These are phyloP conservation scores for Tirmania nivea DNA, from an alignment of 495 filamentous ascomycete species.

Conservation along the genomic window DNA sequence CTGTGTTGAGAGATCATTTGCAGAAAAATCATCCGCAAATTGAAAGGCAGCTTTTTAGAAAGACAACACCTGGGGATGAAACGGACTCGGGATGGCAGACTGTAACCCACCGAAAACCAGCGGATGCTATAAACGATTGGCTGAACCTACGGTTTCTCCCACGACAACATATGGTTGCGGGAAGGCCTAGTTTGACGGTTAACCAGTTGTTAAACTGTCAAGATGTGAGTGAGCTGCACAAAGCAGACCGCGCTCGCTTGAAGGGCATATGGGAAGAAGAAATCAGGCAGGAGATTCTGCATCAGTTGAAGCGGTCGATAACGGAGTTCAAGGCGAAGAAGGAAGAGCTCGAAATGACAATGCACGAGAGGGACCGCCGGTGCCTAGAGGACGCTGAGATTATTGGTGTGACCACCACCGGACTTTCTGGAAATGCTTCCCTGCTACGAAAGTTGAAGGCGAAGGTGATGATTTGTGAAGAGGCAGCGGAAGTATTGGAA, in stretches of 20 bases:
- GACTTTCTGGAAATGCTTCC: slow-evolving; percentile 42
- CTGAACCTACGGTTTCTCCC: not conserved
- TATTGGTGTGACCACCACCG: slow-evolving; percentile 57
- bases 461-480: slow-evolving; percentile 57
- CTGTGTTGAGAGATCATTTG: not conserved
- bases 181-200: no score
- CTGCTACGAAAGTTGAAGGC: slow-evolving; percentile 35
- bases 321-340: not conserved
- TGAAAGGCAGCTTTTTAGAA: not conserved
- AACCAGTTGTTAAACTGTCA: no score
- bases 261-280: slow-evolving; percentile 29
- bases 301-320: slow-evolving; percentile 8
- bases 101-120: not conserved
- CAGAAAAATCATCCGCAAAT: not conserved
- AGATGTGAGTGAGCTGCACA: slow-evolving; percentile 4
- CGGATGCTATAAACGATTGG: not conserved
- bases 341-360: slow-evolving; percentile 2
- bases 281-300: not conserved
- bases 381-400: slow-evolving; percentile 34
- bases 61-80: not conserved
- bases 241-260: slow-evolving; percentile 2
- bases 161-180: no score
- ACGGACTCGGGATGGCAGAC: not conserved
- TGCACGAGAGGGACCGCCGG: slow-evolving; percentile 30
- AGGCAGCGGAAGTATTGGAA: slow-evolving; percentile 60